Evolutionary conservation across 441 rosid genomes (phyloP).

Genomic region (Adansonia madagascariensis): DNA sequence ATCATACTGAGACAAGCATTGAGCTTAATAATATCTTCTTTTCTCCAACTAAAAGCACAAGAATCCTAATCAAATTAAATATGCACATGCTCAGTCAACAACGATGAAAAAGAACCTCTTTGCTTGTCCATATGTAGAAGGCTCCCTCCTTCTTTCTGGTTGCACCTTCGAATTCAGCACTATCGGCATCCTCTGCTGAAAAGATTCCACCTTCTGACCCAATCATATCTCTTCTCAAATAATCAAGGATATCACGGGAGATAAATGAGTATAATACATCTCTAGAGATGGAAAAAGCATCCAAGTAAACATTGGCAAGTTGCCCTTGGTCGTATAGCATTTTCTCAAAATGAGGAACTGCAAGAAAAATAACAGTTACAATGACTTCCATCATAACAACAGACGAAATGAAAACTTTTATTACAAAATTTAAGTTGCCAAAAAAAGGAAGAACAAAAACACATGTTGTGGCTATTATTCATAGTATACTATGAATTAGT

Average conservation of each 20-base stretch:
- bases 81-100: neutral
- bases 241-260: conserved; percentile 80
- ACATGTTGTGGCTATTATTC: neutral
- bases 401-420: neutral
- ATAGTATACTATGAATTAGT: neutral
- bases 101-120: conserved; percentile 55
- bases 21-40: neutral
- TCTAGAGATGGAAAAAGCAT: conserved; percentile 69
- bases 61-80: neutral
- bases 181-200: conserved; percentile 99
- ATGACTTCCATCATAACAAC: neutral
- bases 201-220: conserved; percentile 82
- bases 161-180: conserved; percentile 72
- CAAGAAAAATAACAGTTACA: conserved; percentile 36
- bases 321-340: conserved; percentile 98
- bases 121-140: conserved; percentile 76
- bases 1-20: neutral
- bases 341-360: conserved; percentile 99
- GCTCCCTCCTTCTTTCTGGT: conserved; percentile 85
- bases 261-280: conserved; percentile 65
- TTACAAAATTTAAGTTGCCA: neutral
- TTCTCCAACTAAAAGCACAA: neutral
- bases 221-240: conserved; percentile 92
- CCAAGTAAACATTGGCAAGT: conserved; percentile 75
- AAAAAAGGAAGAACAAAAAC: neutral